These are phyloP conservation scores for Dacryopinax primogenitus DNA, from an alignment of 768 basidiomycete species.

Conservation along the genomic window DNA sequence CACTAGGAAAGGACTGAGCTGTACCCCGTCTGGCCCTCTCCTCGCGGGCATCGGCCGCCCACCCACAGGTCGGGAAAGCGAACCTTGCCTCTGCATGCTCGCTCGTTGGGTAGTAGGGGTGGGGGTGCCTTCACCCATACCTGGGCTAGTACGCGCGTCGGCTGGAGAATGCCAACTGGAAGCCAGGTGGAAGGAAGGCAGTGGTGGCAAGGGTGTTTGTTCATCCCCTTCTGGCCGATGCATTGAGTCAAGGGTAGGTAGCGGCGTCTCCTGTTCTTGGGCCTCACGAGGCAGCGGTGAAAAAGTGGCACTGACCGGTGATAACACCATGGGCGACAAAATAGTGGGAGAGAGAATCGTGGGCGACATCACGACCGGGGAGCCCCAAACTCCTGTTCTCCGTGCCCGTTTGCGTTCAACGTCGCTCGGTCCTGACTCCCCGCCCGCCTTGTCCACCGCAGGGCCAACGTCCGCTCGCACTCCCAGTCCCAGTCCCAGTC, in stretches of 20 bases:
- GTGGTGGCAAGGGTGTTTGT: too few relatives aligned
- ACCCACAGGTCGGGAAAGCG: not conserved
- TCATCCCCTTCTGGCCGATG: not conserved
- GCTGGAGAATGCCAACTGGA: too few relatives aligned
- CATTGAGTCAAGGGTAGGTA: too few relatives aligned
- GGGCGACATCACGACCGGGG: not conserved
- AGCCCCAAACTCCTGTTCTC: not conserved
- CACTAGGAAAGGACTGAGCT: not conserved
- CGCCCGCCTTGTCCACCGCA: too few relatives aligned
- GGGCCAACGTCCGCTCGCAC: too few relatives aligned
- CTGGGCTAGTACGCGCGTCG: not conserved
- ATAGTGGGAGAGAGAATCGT: not conserved
- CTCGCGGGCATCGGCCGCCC: not conserved
- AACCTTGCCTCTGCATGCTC: not conserved
- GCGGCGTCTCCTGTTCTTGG: not conserved
- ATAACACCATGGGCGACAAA: not conserved
- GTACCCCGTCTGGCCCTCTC: not conserved
- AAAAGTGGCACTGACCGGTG: too few relatives aligned
- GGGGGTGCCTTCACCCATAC: not conserved
- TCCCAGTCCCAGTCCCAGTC: not conserved
- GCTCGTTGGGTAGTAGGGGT: not conserved
- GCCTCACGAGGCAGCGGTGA: too few relatives aligned
- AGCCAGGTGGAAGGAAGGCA: not conserved
- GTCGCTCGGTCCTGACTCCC: too few relatives aligned
- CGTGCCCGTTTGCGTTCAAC: not conserved